Evolutionary conservation across 495 filamentous ascomycete genomes (phyloP), one percentile per base, ranked within the genome.

Genomic region (Neurospora sp.): DNA sequence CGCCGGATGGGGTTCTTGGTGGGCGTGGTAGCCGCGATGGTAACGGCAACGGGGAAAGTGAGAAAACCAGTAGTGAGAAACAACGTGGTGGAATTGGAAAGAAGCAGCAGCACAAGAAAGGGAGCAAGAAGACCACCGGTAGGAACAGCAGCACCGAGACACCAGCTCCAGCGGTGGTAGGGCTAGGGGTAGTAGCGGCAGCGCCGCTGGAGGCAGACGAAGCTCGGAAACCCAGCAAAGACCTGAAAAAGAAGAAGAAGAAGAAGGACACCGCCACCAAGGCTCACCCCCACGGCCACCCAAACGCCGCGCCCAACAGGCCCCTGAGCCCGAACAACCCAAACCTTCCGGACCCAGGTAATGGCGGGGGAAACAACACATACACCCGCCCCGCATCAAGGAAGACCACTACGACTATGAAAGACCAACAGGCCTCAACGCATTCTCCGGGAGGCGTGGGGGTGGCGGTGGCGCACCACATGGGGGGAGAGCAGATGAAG

Each of bases 401-500:
- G 53, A 61, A 31, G 8, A 61, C 22, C 0, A 61, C 53, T 7
- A 61, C 53, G 22, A 3, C 53, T 2, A 61, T 61, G 22, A 61
- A 61, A 0, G 53, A 61, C 5, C 53, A 61, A 16, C 22, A 31
- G 5, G 10, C 10, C 1, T 31, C 1, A 1, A 22, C n/a, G 4
- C 20, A 12, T 10, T 31, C 53, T 27, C 20, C 53, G 59, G 72
- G 39, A 39, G 70, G 69, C 22, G 41, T 8, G 7, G 40, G 10
- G 27, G 27, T 45, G 41, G 17, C 7, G 41, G 17, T 59, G 27
- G 7, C 22, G 31, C n/a, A 59, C 3, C 14, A 5, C 40, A 7
- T 31, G 69, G 12, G 41, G 4, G 22, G 70, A 17, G 70, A 59
- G 39, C 40, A 59, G 8, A 17, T 44, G 38, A 79, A 79, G 74